Conservation (phyloP, 2,329 filamentous ascomycete genomes). For the Aspergillus sp. region DNA sequence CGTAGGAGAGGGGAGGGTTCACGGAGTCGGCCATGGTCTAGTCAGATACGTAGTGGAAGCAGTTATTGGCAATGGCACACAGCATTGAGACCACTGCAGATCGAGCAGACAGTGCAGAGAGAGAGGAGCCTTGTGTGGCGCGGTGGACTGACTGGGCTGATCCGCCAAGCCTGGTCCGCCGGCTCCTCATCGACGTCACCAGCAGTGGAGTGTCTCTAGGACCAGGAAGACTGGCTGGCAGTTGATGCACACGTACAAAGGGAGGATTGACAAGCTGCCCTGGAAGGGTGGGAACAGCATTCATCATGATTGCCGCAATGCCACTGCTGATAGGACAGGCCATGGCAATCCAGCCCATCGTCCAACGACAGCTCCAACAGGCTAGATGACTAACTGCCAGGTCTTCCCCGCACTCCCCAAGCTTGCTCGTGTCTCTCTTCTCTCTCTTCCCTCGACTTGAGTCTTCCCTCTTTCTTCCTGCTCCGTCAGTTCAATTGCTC, state of each 20-base stretch:
- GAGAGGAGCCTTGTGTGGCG: too few relatives aligned
- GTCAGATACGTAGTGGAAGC: too few relatives aligned
- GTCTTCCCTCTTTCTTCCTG: background rate
- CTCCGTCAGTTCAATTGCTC: background rate
- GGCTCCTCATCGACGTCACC: too few relatives aligned
- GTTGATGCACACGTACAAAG: background rate
- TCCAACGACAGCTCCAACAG: conserved; percentile 9
- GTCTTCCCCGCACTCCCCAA: background rate
- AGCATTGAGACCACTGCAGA: too few relatives aligned
- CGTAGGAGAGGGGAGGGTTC: conserved; percentile 63
- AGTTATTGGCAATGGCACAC: too few relatives aligned
- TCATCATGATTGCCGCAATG: conserved; percentile 10
- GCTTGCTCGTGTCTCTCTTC: background rate
- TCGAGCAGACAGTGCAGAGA: too few relatives aligned
- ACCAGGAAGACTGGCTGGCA: background rate
- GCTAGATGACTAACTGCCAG: background rate
- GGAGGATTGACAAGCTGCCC: background rate
- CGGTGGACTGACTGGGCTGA: too few relatives aligned
- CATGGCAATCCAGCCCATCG: too few relatives aligned
- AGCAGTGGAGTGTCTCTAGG: conserved; percentile 1
- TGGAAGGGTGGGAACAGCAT: conserved; percentile 1
- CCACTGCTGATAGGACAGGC: too few relatives aligned
- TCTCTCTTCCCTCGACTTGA: conserved; percentile 1
- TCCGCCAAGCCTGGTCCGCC: too few relatives aligned
- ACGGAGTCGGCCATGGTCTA: conserved; percentile 39